These are phyloP conservation scores for Sungouiozyma intestinalis DNA, from an alignment of 805 yeast genomes.

Conservation along the genomic window DNA sequence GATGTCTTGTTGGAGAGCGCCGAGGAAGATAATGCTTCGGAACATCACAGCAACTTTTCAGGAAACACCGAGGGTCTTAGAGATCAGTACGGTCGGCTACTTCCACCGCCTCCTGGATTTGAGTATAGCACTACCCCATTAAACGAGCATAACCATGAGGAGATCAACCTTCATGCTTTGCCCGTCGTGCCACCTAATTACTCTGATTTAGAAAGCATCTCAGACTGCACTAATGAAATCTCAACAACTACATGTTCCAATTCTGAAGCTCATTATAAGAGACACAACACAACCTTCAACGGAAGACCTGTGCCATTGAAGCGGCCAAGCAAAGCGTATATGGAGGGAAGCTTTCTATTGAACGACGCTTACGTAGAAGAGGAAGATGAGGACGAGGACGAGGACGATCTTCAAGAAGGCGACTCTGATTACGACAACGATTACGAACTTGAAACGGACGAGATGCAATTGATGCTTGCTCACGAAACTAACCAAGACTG, in stretches of 20 bases:
- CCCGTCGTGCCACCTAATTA: constrained; percentile 33
- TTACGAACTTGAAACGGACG: constrained; percentile 1
- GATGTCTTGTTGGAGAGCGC: constrained; percentile 65
- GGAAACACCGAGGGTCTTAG: constrained; percentile 16
- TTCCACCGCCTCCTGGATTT: constrained; percentile 32
- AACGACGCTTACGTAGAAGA: neutral
- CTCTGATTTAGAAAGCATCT: constrained; percentile 11
- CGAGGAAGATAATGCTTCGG: constrained; percentile 40
- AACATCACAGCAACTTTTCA: constrained; percentile 15
- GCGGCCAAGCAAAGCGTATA: constrained; percentile 3
- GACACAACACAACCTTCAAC: neutral
- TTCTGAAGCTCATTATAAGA: neutral
- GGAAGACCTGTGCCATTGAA: neutral
- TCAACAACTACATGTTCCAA: neutral
- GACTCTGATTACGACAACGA: constrained; percentile 9
- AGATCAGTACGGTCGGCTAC: constrained; percentile 19
- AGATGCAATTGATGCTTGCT: neutral
- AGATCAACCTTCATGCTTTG: constrained; percentile 26
- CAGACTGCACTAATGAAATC: constrained; percentile 1
- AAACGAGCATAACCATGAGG: constrained; percentile 15
- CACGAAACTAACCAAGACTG: neutral
- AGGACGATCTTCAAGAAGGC: constrained; percentile 6
- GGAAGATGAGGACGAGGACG: constrained; percentile 5
- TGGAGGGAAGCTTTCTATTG: constrained; percentile 2
- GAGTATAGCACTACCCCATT: constrained; percentile 25